phyloP scores from a whole-genome alignment of 768 basidiomycete species.

The Clathrus columnatus region DNA sequence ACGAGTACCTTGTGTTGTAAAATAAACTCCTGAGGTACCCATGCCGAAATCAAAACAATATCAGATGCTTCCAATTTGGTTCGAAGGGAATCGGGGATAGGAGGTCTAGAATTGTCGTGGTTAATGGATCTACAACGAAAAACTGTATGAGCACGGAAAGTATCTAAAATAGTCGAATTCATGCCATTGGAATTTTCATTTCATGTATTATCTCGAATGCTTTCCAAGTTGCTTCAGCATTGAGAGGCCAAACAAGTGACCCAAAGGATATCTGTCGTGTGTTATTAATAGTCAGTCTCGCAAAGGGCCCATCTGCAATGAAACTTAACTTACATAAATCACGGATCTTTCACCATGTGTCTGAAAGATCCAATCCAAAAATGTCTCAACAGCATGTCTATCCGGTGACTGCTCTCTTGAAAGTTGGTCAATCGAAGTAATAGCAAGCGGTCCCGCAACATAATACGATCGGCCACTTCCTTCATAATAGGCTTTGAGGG shows the following conservation, averaged over 20 bases:
- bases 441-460: constrained; percentile 13
- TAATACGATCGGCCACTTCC: constrained; percentile 9
- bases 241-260: constrained; percentile 16
- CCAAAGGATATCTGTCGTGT: constrained; percentile 18
- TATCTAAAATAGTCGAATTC: background rate
- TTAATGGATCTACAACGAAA: too few species aligned
- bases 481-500: background rate
- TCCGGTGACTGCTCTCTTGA: too few species aligned
- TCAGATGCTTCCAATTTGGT: constrained; percentile 15
- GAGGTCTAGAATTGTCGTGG: constrained; percentile 10
- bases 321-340: constrained; percentile 17
- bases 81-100: constrained; percentile 12
- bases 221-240: constrained; percentile 17
- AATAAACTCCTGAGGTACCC: constrained; percentile 20
- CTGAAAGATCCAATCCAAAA: constrained; percentile 13
- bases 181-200: constrained; percentile 17
- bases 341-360: constrained; percentile 15
- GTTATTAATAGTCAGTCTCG: background rate
- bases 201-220: constrained; percentile 19
- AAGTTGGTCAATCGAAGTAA: background rate
- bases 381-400: constrained; percentile 13
- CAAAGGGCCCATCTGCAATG: background rate
- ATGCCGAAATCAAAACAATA: constrained; percentile 14
- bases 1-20: constrained; percentile 19
- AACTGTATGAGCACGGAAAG: constrained; percentile 13